Percentiles rank a stretch among this genome's conserved stretches.
These are phyloP conservation scores for Jackrogersella minutella DNA, from an alignment of 495 filamentous ascomycete species.

Conservation along the genomic window DNA sequence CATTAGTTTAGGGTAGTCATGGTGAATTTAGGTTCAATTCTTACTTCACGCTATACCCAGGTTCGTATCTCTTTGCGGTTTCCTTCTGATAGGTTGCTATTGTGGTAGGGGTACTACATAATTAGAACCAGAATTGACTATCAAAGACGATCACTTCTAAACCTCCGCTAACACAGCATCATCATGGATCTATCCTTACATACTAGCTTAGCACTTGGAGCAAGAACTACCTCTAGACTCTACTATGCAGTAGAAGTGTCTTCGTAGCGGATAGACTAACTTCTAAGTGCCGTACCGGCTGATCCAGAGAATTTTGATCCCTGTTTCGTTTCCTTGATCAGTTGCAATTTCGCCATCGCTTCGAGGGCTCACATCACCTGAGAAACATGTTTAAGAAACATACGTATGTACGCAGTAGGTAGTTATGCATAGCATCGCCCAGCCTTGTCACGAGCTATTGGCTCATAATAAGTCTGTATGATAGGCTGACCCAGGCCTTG, in stretches of 20 bases:
- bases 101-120: background rate
- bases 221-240: too few relatives aligned
- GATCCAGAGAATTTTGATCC: background rate
- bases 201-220: too few relatives aligned
- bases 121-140: background rate
- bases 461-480: background rate
- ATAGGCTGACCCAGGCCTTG: background rate
- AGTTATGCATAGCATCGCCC: background rate
- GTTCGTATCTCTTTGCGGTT: background rate
- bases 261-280: too few relatives aligned
- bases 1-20: background rate
- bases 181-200: background rate
- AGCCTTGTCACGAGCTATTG: background rate
- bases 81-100: background rate
- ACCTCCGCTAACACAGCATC: background rate
- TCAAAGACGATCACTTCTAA: background rate
- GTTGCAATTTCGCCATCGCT: background rate
- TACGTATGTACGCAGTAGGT: background rate
- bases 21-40: background rate
- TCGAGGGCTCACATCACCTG: background rate
- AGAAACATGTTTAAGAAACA: background rate
- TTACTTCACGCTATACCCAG: background rate
- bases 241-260: too few relatives aligned
- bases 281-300: background rate
- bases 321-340: background rate